Evolutionary conservation across 106 monocot genomes (phyloP), one percentile per base, ranked within the genome.

Genomic region (Allium fistulosum): DNA sequence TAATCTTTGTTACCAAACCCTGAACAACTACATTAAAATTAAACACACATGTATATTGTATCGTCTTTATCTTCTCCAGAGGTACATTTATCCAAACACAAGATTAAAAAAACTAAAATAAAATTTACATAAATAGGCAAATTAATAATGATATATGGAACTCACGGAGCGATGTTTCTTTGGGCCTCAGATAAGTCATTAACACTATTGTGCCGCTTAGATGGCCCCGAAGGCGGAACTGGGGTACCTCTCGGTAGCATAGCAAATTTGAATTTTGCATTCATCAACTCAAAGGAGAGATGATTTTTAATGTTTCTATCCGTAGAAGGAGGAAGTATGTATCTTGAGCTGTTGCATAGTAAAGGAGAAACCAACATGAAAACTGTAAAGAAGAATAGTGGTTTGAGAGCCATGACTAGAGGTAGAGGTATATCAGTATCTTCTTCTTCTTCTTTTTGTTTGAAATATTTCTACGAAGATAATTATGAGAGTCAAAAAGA

Each of bases 201-300:
- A 47, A 62, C 14, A 47, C 62, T 12, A 7, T 62, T 62, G 62
- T 46, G 45, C 46, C 37, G 0, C 45, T 13, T 62, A 2, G 62
- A 62, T 11, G 62, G 62, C 14, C 62, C 62, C 0, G 62, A 62
- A 15, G 62, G 62, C 7, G 62, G 62, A 13, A 62, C 47, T 7
- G 62, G 62, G 2, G 62, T 46, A 15, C 62, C 62, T 62, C 46
- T 62, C 4, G 62, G 62, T 4, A 62, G 62, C 4, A 62, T 46
- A n/a, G 9, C 47, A 26, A 62, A 62, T 28, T 11, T 62, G 6
- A 62, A n/a, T 47, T 17, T 17, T 15, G 46, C 45, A 17, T 37
- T 37, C 37, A 37, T 4, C 37, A 62, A 46, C 62, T 62, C 37
- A 47, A 46, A 46, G 7, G 46, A 46, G 13, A 62, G 11, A 15